Percentiles rank a stretch among this genome's conserved stretches.
Evolutionary conservation across 495 filamentous ascomycete genomes (phyloP).

Genomic region (Penicillium samsonianum): DNA sequence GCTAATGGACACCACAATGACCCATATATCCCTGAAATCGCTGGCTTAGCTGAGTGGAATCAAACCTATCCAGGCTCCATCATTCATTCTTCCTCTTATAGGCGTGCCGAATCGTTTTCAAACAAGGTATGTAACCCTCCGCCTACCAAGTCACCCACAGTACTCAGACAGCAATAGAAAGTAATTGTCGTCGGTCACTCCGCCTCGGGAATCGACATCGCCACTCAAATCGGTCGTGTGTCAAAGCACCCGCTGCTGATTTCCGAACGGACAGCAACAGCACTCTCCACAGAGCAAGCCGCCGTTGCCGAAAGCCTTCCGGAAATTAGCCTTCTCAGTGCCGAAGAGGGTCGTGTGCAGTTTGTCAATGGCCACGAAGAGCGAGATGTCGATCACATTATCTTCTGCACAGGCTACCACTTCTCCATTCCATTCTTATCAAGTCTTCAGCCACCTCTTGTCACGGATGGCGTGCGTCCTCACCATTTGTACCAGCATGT

Average conservation of each 20-base stretch:
- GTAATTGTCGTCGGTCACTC: constrained; percentile 17
- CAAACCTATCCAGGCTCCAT: constrained; percentile 9
- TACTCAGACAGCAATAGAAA: too few species aligned
- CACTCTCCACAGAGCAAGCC: constrained; percentile 4
- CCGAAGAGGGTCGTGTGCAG: constrained; percentile 1
- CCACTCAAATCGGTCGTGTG: constrained; percentile 10
- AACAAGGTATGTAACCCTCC: constrained; percentile 10
- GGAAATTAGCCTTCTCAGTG: constrained; percentile 6
- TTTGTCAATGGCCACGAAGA: constrained; percentile 13
- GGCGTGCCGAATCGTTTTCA: constrained; percentile 8
- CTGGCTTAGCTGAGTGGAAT: constrained; percentile 13
- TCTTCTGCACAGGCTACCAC: constrained; percentile 19
- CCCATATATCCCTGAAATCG: constrained; percentile 12
- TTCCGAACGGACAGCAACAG: constrained; percentile 13
- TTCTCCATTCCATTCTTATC: constrained; percentile 15
- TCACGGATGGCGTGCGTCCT: constrained; percentile 14
- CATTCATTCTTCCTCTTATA: constrained; percentile 13
- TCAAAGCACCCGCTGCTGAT: constrained; percentile 15
- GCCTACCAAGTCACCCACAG: too few species aligned
- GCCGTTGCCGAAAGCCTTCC: constrained; percentile 7
- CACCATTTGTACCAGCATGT: constrained; percentile 15
- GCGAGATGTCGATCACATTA: constrained; percentile 9
- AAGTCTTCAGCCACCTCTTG: constrained; percentile 5
- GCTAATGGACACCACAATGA: constrained; percentile 18
- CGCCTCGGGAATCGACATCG: constrained; percentile 17